Base-by-base conservation (phyloP, 768 basidiomycete genomes). In the Boletus tylopilopsis region DNA sequence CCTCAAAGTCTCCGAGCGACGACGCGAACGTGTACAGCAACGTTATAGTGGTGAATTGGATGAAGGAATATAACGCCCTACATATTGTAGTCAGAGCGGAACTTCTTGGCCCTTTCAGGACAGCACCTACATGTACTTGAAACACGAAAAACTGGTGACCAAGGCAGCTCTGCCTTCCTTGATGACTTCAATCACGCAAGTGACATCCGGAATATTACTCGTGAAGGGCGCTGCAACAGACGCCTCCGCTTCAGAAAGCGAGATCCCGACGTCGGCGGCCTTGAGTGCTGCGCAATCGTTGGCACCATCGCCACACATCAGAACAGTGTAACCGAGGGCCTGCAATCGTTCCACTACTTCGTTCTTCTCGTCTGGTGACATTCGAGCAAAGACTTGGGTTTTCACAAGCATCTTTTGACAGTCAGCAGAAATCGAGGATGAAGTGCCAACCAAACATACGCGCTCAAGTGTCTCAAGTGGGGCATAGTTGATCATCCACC, bases 281-380 rank as follows among this genome's bases (percentile, higher is more conserved):
- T 98, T 99, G 57, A 99, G 77, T 10, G 96, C 96, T 22, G 95
- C 94, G 63, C 96, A 98, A 64, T 99, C 96, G 63, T 99, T 99
- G 2, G 96, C 96, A 35, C 96, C 96, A 62, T 99, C 96, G 29
- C 96, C 96, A 59, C 96, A 98, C 87, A 98, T 98, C 10, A 95
- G 78, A 13, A 98, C 96, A 1, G 89, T 95, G 65, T 98, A 99
- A 10, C 95, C 96, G 21, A 99, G 78, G 2, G 79, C 75, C 60
- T 98, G 96, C 11, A 99, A 75, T 2, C 95, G 81, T 67, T 98
- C 95, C 16, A 99, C 91, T 16, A 98, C 83, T 67, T 99, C 96
- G 58, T 97, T 95, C 72, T 99, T 99, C 74, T 98, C 96, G 64
- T 98, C 96, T 0, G 96, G 96, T 9, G 96, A 99, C 96, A 99